Evolutionary conservation across 2,329 filamentous ascomycete genomes (phyloP).

Genomic region (Pyrenophora seminiperda): DNA sequence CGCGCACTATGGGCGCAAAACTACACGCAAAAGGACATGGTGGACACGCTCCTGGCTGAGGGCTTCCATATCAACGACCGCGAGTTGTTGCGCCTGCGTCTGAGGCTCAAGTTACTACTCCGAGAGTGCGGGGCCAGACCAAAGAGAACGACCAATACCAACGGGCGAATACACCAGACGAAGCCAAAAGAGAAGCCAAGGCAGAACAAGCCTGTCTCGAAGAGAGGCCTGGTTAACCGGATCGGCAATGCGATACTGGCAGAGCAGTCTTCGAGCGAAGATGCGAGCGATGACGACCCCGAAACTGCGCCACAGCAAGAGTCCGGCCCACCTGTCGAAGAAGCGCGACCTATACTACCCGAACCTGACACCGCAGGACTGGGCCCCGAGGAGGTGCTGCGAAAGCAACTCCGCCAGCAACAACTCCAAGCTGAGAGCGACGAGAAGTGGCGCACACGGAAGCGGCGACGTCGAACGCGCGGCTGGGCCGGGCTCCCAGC

Average conservation of each 20-base stretch:
- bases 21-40: constrained; percentile 73
- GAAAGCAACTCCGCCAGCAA: constrained; percentile 37
- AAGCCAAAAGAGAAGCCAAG: constrained; percentile 18
- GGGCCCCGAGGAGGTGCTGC: constrained; percentile 32
- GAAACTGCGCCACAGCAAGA: background rate
- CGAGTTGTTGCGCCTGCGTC: constrained; percentile 71
- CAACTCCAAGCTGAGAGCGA: constrained; percentile 63
- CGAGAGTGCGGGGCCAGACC: constrained; percentile 58
- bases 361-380: constrained; percentile 15
- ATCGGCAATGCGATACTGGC: constrained; percentile 37
- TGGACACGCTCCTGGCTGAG: constrained; percentile 70
- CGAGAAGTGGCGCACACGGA: constrained; percentile 66
- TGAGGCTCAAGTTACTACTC: constrained; percentile 70
- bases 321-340: background rate
- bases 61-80: constrained; percentile 74
- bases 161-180: constrained; percentile 16
- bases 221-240: constrained; percentile 31
- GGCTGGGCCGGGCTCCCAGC: constrained; percentile 71
- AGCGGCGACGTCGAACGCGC: constrained; percentile 70
- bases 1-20: constrained; percentile 81
- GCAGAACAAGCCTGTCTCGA: constrained; percentile 17
- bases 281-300: constrained; percentile 21
- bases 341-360: constrained; percentile 8
- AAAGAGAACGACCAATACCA: constrained; percentile 51
- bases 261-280: constrained; percentile 25